Base-by-base conservation (phyloP, 2,329 filamentous ascomycete genomes). In the Sarocladium brachiariae region DNA sequence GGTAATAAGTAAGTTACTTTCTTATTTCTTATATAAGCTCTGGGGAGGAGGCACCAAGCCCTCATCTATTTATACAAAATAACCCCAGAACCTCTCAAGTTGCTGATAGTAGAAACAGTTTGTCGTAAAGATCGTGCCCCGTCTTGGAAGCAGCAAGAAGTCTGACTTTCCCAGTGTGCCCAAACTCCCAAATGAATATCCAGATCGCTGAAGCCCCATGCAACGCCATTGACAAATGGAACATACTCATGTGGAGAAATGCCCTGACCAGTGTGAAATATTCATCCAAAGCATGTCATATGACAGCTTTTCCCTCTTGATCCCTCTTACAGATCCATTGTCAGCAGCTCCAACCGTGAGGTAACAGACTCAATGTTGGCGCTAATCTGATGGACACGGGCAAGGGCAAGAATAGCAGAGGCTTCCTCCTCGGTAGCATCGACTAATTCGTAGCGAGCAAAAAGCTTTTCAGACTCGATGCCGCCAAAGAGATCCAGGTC, bases 371-470 rank as follows among this genome's bases (percentile, higher is more conserved):
- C 66, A 24, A 65, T 59, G 53, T 55, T 60, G 24, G 64, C 69
- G 21, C 71, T 70, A 52, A 81, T 70, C 55, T 71, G 71, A 60
- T 76, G 71, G 46, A 80, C 70, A 24, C 75, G 71, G 46, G 69
- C 72, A 65, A 77, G 70, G 34, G 75, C 70, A 18, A 74, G 56
- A 8, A 63, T 63, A 24, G 74, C 71, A 23, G 64, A 58, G 8
- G 63, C 63, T 48, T 76, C 74, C 50, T 78, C 74, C 52, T 77
- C 70, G 1, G 73, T 70, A 23, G 71, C 72, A 51, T 86, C 77
- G 25, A 87, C 70, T n/a, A 90, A 74, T 56, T 86, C 79, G 58
- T 79, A 81, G 46, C 78, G 75, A 13, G 78, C 70, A 45, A 81
- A 70, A 2, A 76, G 68, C 73, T 91, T 91, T 58, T 86, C 83